Percentiles rank a stretch among this genome's conserved stretches.
Evolutionary conservation across 805 yeast genomes (phyloP).

Genomic region (Scheffersomyces spartinae): DNA sequence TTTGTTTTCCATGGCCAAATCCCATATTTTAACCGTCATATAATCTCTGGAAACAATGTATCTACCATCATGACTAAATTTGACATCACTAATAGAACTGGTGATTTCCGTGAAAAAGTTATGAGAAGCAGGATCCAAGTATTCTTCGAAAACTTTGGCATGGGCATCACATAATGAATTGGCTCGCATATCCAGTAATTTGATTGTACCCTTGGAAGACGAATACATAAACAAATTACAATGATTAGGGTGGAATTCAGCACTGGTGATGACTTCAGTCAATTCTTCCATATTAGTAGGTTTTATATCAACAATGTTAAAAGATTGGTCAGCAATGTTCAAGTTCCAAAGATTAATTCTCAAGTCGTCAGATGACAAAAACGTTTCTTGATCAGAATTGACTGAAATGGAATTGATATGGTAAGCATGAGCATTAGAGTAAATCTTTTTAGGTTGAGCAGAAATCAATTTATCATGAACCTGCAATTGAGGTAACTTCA

Average conservation of each 20-base stretch:
- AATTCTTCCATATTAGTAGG: conserved; percentile 98
- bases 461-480: conserved; percentile 91
- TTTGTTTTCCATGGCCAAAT: conserved; percentile 89
- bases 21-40: conserved; percentile 97
- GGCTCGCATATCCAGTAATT: conserved; percentile 92
- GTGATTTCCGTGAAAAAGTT: conserved; percentile 97
- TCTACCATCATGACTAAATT: conserved; percentile 84
- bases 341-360: conserved; percentile 94
- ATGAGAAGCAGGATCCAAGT: conserved; percentile 83
- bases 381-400: conserved; percentile 94
- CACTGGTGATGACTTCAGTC: conserved; percentile 93
- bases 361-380: conserved; percentile 83
- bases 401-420: conserved; percentile 93
- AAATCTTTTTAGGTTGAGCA: conserved; percentile 85
- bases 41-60: conserved; percentile 96
- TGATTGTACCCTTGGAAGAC: conserved; percentile 89
- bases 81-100: conserved; percentile 84
- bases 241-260: conserved; percentile 88
- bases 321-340: conserved; percentile 87
- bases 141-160: conserved; percentile 82
- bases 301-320: conserved; percentile 94
- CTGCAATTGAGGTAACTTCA: conserved; percentile 81
- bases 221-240: conserved; percentile 95
- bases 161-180: conserved; percentile 89
- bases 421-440: conserved; percentile 95